These are phyloP conservation scores for Parachaetomium inaequale DNA, from an alignment of 495 filamentous ascomycete species.

Conservation along the genomic window DNA sequence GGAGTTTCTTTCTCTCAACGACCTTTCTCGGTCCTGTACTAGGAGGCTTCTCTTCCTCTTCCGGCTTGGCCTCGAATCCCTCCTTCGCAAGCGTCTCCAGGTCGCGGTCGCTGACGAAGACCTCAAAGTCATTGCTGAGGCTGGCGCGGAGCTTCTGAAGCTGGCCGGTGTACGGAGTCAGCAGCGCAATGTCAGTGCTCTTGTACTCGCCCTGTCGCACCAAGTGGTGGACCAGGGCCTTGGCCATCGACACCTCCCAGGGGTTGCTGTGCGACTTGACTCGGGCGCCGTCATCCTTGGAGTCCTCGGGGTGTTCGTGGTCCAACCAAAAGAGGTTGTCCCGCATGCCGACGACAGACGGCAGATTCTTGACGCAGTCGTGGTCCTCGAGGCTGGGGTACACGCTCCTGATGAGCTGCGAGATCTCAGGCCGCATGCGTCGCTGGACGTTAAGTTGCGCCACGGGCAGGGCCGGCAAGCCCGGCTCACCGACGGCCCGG, in stretches of 20 bases:
- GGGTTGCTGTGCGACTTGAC: conserved; percentile 63
- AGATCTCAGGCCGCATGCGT: conserved; percentile 63
- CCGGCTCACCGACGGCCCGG: conserved; percentile 23
- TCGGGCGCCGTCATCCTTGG: conserved; percentile 38
- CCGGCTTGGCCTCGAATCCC: conserved; percentile 31
- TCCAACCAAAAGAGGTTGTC: conserved; percentile 71
- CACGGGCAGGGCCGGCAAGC: conserved; percentile 27
- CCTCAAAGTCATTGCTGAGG: conserved; percentile 52
- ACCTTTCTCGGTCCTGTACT: not conserved
- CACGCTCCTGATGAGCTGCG: conserved; percentile 56
- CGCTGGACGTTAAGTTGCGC: conserved; percentile 53
- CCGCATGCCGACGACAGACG: conserved; percentile 61
- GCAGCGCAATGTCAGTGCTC: conserved; percentile 66
- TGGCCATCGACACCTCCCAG: conserved; percentile 64
- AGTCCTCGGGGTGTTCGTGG: conserved; percentile 56
- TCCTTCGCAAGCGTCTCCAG: conserved; percentile 54
- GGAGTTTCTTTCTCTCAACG: conserved; percentile 48
- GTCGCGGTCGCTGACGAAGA: conserved; percentile 67
- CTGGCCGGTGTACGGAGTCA: conserved; percentile 76
- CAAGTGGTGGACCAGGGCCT: conserved; percentile 66
- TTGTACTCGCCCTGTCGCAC: conserved; percentile 64
- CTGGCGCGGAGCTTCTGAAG: conserved; percentile 55
- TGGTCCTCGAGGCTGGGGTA: conserved; percentile 65
- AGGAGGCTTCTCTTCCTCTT: conserved; percentile 3
- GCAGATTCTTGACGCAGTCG: conserved; percentile 49